Evolutionary conservation across 2,329 filamentous ascomycete species (phyloP), one percentile per base, ranked within the genome.

Genomic region (Colletotrichum cuscutae): DNA sequence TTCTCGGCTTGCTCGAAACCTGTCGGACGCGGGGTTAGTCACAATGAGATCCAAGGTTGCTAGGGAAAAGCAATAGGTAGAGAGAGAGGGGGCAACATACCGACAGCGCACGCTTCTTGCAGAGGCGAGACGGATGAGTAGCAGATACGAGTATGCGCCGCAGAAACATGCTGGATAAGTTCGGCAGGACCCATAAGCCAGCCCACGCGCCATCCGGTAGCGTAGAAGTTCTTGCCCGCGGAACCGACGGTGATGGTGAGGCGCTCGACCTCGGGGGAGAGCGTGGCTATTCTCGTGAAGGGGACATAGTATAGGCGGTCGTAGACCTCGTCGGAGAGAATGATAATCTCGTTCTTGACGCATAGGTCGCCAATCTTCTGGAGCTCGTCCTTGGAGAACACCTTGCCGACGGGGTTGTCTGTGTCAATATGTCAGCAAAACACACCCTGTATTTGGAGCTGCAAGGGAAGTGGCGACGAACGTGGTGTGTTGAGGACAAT

Each of bases 201-300:
- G 68, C 97, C 90, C 5, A 98, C 95, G 71, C 97, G 92, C 97
- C 97, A 99, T 60, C 97, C 97, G 0, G 97, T 99, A 69, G 94
- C 95, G 80, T 98, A 98, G 84, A 99, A 99, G 86, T 97, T 97
- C 89, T 99, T 99, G 78, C 97, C 97, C 1, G 95, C 97, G 0
- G 95, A 98, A 24, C 97, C 97, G 35, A 99, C 97, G 0, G 97
- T 98, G 61, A 99, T 84, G 5, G 97, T 98, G 76, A 97, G 88
- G 71, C 90, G 90, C 77, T 95, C 95, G 64, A 98, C 91, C 81
- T 98, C 95, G 0, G 95, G 95, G 0, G 95, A 97, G 22, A 99
- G 86, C 0, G 95, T 98, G 28, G 94, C 94, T 68, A 98, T 93
- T 77, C 97, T 91, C 1, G 95, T 98, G 81, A 98, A 99, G 0